A percentile compares a stretch with the other conserved stretches of the same genome.
Evolutionary conservation across 257 asterid species (phyloP).

Genomic region (Lycium ferocissimum): DNA sequence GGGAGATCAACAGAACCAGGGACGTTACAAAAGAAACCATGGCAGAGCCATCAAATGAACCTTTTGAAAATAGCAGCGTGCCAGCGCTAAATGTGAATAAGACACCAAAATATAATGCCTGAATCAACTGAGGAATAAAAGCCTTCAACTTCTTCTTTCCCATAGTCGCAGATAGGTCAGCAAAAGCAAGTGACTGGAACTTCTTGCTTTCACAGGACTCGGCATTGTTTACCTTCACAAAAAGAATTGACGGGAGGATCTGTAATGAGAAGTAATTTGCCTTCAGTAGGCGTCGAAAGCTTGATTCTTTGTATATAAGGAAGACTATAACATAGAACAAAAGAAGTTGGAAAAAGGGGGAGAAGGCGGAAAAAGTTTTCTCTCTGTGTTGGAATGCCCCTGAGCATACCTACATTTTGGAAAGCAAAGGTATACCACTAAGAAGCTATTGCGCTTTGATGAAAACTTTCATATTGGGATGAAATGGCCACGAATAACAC

Average conservation of each 20-base stretch:
- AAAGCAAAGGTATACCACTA: background rate
- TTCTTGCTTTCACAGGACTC: constrained; percentile 69
- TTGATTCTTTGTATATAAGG: background rate
- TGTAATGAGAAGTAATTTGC: constrained; percentile 36
- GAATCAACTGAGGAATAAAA: constrained; percentile 83
- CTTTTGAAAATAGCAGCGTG: constrained; percentile 64
- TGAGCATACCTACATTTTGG: background rate
- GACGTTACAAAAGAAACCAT: constrained; percentile 76
- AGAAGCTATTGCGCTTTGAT: background rate
- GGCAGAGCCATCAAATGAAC: constrained; percentile 58
- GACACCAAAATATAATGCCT: constrained; percentile 62
- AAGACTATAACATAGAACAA: background rate
- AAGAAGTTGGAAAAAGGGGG: background rate
- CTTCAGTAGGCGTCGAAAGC: background rate
- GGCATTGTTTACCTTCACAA: constrained; percentile 85
- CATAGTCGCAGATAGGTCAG: constrained; percentile 64
- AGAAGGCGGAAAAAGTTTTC: background rate
- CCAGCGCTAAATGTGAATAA: constrained; percentile 61
- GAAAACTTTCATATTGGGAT: background rate
- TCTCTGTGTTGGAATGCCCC: background rate
- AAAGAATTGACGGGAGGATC: constrained; percentile 84
- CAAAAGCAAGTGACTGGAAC: constrained; percentile 72
- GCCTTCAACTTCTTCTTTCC: constrained; percentile 83
- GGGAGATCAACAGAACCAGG: constrained; percentile 75
- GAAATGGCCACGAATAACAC: background rate